phyloP scores from a whole-genome alignment of 208 protist genomes.

The Leishmania mexicana region DNA sequence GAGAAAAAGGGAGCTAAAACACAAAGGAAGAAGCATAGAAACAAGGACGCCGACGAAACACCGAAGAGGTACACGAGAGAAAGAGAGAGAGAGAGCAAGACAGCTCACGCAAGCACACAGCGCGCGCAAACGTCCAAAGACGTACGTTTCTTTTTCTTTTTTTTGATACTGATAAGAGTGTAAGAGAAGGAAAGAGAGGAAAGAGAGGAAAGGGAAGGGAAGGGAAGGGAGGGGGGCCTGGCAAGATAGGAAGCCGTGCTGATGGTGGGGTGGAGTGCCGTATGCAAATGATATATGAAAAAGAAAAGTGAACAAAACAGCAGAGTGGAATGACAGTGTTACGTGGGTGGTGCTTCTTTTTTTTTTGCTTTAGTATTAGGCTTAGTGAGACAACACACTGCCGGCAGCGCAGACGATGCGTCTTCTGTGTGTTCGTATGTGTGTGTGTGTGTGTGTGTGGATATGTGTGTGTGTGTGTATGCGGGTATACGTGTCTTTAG shows the following conservation, averaged over 20 bases:
- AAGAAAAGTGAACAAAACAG: neutral
- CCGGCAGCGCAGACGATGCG: neutral
- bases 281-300: neutral
- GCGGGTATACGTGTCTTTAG: neutral
- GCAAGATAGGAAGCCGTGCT: neutral
- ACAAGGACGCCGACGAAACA: neutral
- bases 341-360: neutral
- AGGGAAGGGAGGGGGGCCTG: neutral
- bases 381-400: neutral
- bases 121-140: neutral
- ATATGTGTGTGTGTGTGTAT: neutral
- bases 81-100: neutral
- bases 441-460: neutral
- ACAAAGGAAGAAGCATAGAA: neutral
- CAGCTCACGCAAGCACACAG: neutral
- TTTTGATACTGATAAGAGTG: neutral
- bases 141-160: neutral
- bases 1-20: neutral
- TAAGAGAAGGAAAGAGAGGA: neutral
- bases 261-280: neutral
- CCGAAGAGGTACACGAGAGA: neutral
- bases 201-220: too few relatives aligned
- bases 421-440: neutral
- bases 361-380: neutral
- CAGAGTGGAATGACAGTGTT: too few relatives aligned